A percentile compares a stretch with the other conserved stretches of the same genome.
Conservation (phyloP, 1,284 basidiomycete genomes). For the Heterobasidion occidentale region DNA sequence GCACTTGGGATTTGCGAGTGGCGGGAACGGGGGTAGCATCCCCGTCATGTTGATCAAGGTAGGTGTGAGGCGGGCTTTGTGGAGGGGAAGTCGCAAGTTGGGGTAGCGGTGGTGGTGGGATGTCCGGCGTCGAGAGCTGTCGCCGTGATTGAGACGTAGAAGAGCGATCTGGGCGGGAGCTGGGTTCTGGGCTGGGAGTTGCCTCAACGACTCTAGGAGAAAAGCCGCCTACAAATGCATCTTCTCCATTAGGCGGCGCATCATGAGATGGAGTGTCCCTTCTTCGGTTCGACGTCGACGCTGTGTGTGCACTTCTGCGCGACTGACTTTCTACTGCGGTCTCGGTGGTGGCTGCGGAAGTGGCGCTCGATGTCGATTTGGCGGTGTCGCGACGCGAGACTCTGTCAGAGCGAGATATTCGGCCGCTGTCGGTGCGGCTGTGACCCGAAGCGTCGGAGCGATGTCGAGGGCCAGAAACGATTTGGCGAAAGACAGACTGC, state of each 20-base stretch:
- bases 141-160: constrained; percentile 4
- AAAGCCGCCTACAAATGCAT: constrained; percentile 46
- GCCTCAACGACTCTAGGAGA: constrained; percentile 17
- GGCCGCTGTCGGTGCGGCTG: constrained; percentile 44
- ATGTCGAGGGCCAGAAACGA: constrained; percentile 52
- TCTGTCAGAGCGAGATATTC: constrained; percentile 33
- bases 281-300: constrained; percentile 13
- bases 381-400: constrained; percentile 11
- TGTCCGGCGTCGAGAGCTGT: constrained; percentile 6
- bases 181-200: constrained; percentile 6
- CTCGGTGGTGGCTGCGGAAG: constrained; percentile 4
- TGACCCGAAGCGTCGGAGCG: constrained; percentile 39
- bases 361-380: constrained; percentile 3
- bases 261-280: constrained; percentile 26
- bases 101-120: constrained; percentile 6
- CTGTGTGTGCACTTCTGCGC: constrained; percentile 11
- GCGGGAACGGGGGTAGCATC: constrained; percentile 22
- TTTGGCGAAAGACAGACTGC: constrained; percentile 73
- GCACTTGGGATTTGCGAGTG: constrained; percentile 33
- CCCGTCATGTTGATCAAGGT: constrained; percentile 15
- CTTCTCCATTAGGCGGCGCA: constrained; percentile 20
- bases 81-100: constrained; percentile 7
- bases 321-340: constrained; percentile 11
- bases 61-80: constrained; percentile 3
- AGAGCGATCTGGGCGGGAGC: constrained; percentile 2